Percentiles rank a stretch among this genome's conserved stretches.
Conservation (phyloP, 2,329 filamentous ascomycete genomes). For the Colletotrichum cordylinicola region DNA sequence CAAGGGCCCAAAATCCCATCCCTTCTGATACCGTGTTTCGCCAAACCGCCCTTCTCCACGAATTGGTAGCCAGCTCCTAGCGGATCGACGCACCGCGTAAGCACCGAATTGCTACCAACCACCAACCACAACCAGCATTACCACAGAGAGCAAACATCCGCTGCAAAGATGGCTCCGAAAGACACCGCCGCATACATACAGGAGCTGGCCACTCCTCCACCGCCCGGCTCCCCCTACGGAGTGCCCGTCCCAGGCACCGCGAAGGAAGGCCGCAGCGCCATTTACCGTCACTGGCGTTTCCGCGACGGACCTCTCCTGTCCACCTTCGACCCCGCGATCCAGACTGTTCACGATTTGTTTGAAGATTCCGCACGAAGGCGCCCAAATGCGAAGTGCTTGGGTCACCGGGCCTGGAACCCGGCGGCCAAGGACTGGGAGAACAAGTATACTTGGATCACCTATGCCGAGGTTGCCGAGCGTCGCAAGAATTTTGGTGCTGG, state of each 20-base stretch:
- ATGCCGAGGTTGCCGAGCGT: conserved; percentile 77
- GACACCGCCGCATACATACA: conserved; percentile 46
- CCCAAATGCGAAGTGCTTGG: conserved; percentile 77
- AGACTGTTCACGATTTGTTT: conserved; percentile 82
- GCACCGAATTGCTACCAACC: background rate
- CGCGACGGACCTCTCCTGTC: conserved; percentile 73
- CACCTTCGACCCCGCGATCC: conserved; percentile 73
- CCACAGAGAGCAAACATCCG: background rate
- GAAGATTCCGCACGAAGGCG: conserved; percentile 68
- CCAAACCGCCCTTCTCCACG: background rate
- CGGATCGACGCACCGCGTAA: conserved; percentile 1
- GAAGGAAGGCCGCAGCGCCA: conserved; percentile 71
- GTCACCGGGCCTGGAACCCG: conserved; percentile 80
- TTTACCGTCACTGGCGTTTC: conserved; percentile 87
- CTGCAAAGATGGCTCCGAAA: conserved; percentile 34
- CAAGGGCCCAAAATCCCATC: background rate
- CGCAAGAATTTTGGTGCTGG: conserved; percentile 87
- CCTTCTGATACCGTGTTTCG: background rate
- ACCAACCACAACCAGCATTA: background rate
- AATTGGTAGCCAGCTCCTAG: background rate
- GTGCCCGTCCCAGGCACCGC: conserved; percentile 78
- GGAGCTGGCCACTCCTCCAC: conserved; percentile 66
- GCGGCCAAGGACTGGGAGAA: conserved; percentile 74
- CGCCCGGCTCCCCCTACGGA: conserved; percentile 79
- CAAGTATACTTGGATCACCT: conserved; percentile 84